A percentile compares a stretch with the other conserved stretches of the same genome.
Conservation (phyloP, 78 protist genomes). For the Dictyostelium purpureum region DNA sequence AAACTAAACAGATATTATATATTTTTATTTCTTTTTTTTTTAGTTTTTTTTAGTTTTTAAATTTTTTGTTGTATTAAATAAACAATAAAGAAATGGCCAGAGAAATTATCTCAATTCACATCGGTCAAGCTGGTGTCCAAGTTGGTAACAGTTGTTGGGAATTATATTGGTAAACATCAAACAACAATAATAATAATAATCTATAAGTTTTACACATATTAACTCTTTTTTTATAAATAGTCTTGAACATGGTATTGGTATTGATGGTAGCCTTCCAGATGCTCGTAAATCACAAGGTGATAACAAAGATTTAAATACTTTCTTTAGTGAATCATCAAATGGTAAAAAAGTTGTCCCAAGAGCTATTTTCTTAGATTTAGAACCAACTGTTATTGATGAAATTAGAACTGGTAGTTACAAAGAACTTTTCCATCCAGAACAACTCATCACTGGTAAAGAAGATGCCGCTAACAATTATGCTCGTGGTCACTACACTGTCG, state of each 20-base stretch:
- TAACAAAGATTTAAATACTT: conserved; percentile 86
- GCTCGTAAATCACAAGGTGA: neutral
- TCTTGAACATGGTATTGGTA: conserved; percentile 96
- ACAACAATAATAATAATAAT: too few relatives aligned
- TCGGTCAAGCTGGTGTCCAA: conserved; percentile 96
- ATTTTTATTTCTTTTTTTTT: neutral
- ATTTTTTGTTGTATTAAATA: neutral
- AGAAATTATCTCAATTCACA: conserved; percentile 80
- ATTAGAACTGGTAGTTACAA: conserved; percentile 93
- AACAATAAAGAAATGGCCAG: neutral
- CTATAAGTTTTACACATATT: too few relatives aligned
- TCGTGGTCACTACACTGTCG: conserved; percentile 96
- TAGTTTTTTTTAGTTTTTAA: neutral
- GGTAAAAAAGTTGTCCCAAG: conserved; percentile 97
- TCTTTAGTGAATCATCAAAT: conserved; percentile 89
- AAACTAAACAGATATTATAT: neutral
- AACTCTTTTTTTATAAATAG: too few relatives aligned
- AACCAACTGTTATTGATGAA: conserved; percentile 95
- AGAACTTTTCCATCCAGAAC: conserved; percentile 97
- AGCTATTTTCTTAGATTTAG: conserved; percentile 96
- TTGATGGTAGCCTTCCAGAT: conserved; percentile 79
- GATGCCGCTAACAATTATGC: conserved; percentile 96
- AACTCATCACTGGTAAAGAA: conserved; percentile 98
- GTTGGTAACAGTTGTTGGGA: conserved; percentile 98
- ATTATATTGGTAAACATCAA: too few relatives aligned